These are phyloP conservation scores for Skeletonema costatum DNA, from an alignment of 108 stramenopile species.

Conservation along the genomic window DNA sequence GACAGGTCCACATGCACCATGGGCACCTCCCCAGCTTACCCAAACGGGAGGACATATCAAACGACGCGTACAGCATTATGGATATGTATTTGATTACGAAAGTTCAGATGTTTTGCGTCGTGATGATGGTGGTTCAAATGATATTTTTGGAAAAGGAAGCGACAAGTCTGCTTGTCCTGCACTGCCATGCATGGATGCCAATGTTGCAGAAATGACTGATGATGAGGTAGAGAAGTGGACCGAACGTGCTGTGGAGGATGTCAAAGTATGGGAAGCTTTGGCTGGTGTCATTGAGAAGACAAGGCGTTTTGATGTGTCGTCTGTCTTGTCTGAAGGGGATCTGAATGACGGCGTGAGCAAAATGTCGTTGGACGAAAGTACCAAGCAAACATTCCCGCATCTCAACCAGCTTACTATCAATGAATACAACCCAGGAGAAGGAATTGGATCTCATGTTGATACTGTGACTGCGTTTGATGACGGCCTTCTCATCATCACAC, in stretches of 20 bases:
- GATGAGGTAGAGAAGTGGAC: slow-evolving; percentile 52
- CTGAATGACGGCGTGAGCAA: slow-evolving; percentile 1
- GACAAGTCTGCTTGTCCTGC: slow-evolving; percentile 24
- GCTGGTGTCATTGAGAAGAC: slow-evolving; percentile 74
- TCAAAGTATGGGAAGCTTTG: slow-evolving; percentile 73
- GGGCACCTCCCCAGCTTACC: slow-evolving; percentile 78
- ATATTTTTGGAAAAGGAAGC: slow-evolving; percentile 9
- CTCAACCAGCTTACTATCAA: slow-evolving; percentile 89
- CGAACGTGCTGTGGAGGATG: slow-evolving; percentile 36
- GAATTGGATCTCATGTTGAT: slow-evolving; percentile 91
- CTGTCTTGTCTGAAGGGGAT: neutral
- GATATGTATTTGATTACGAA: slow-evolving; percentile 92
- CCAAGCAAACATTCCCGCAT: slow-evolving; percentile 34
- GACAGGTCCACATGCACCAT: slow-evolving; percentile 84
- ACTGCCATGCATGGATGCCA: slow-evolving; percentile 17
- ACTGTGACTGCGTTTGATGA: slow-evolving; percentile 88
- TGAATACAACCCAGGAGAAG: slow-evolving; percentile 82
- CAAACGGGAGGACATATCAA: slow-evolving; percentile 66
- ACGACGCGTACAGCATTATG: slow-evolving; percentile 88
- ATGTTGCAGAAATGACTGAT: slow-evolving; percentile 24
- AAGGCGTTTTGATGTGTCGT: slow-evolving; percentile 45
- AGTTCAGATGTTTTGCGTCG: slow-evolving; percentile 82
- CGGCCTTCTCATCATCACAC: slow-evolving; percentile 77
- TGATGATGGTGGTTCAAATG: slow-evolving; percentile 28
- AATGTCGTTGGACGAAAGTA: neutral